A percentile compares a stretch with the other conserved stretches of the same genome.
Conservation (phyloP, 2,329 filamentous ascomycete genomes). For the Botrytis aclada region DNA sequence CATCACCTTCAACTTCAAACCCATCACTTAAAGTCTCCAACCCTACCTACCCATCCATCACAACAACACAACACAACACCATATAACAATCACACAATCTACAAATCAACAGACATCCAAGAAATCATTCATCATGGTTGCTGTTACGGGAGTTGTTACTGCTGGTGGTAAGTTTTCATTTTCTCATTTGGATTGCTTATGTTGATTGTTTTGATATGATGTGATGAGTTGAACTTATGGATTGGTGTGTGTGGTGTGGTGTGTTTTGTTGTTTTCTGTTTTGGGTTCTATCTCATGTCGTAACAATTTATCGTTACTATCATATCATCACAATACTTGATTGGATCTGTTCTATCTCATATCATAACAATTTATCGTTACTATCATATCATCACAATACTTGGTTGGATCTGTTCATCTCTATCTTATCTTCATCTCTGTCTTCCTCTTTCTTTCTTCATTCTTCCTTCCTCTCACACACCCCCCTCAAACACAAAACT, state of each 20-base stretch:
- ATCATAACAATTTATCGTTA: neutral
- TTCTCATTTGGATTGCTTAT: neutral
- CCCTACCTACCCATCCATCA: too few species aligned
- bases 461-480: neutral
- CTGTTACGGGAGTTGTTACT: constrained; percentile 16
- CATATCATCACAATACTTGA: neutral
- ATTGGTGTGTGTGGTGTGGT: neutral
- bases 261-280: neutral
- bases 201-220: neutral
- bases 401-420: neutral
- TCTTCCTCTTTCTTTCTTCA: neutral
- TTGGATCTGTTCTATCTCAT: too few species aligned
- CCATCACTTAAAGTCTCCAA: neutral
- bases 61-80: neutral
- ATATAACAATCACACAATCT: neutral
- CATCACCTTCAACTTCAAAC: neutral
- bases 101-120: neutral
- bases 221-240: neutral
- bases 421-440: neutral
- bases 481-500: neutral
- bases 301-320: neutral
- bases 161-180: constrained; percentile 15
- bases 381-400: neutral
- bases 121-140: constrained; percentile 16
- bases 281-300: neutral